A percentile compares a stretch with the other conserved stretches of the same genome.
phyloP scores from a whole-genome alignment of 345 rosid species.

The Moringa oleifera region DNA sequence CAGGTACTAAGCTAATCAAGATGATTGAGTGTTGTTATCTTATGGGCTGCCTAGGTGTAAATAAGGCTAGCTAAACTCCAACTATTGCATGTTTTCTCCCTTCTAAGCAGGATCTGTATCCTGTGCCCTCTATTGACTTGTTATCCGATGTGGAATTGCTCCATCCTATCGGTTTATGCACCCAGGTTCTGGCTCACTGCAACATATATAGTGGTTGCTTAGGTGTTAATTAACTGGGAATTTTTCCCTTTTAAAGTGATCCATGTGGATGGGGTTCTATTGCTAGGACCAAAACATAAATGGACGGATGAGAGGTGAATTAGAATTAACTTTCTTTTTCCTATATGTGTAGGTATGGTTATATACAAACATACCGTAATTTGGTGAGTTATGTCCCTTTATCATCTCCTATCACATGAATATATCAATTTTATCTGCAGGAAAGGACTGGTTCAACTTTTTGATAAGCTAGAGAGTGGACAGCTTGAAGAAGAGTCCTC shows the following conservation, averaged over 20 bases:
- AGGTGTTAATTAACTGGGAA: too few species aligned
- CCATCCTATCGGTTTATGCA: not conserved
- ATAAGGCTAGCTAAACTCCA: not conserved
- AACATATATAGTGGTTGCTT: too few species aligned
- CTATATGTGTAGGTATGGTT: too few species aligned
- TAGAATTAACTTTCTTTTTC: too few species aligned
- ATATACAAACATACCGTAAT: not conserved
- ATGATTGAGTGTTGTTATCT: not conserved
- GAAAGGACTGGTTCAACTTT: slow-evolving; percentile 66
- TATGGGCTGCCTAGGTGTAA: not conserved
- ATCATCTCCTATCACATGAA: not conserved
- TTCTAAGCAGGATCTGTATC: not conserved
- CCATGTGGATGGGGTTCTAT: not conserved
- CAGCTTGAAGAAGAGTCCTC: slow-evolving; percentile 37
- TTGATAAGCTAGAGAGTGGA: slow-evolving; percentile 66
- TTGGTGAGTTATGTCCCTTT: not conserved
- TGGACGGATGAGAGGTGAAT: not conserved
- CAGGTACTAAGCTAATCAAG: slow-evolving; percentile 38
- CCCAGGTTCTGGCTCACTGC: too few species aligned
- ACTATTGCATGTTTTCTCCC: not conserved
- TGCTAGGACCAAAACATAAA: not conserved
- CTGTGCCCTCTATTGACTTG: not conserved
- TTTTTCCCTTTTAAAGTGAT: not conserved
- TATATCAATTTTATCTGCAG: slow-evolving; percentile 30
- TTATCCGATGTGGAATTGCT: not conserved